Base-by-base conservation (phyloP, 2,329 filamentous ascomycete genomes). In the Apiospora saccharicola region DNA sequence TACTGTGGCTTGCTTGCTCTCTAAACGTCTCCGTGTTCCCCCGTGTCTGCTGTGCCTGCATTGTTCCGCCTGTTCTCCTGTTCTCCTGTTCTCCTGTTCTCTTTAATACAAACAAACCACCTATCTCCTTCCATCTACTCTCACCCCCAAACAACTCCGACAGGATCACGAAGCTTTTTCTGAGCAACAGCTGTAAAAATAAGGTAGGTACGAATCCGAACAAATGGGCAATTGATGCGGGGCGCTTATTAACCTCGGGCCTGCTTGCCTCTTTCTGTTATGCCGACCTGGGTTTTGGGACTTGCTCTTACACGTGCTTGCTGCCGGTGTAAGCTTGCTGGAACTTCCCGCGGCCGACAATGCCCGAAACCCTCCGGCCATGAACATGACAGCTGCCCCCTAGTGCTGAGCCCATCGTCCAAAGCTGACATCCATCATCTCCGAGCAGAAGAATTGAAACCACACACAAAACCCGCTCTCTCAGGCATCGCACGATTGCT, bases 401-500 rank as follows among this genome's bases (percentile, higher is more conserved):
- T 64, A 64, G 57, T 64, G 30, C 57, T 41, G 30, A 61, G 53
- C n/a, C 53, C 53, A n/a, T 64, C 57, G n/a, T n/a, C 57, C 34
- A 22, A 64, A n/a, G 57, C 57, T 64, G 57, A 64, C 57, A 64
- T 64, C 30, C 57, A 64, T 41, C 57, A 3, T 41, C 41, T 64
- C 57, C 57, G 34, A 41, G 34, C 57, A 64, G 57, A 14, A 14
- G 10, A 64, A 64, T 41, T 64, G 34, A 64, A 41, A n/a, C 34
- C 34, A 10, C 22, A 41, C 34, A 41, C 57, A 64, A 64, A 64
- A n/a, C 57, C 57, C 57, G 30, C 57, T 51, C 68, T 49, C 71
- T 71, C 70, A 72, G 67, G 61, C 73, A 75, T 73, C 73, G 70
- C 70, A n/a, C 46, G 22, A 22, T 1, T n/a, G n/a, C n/a, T 61